These are phyloP conservation scores for Chaetomium globosum DNA, from an alignment of 2,329 filamentous ascomycete species.

Conservation along the genomic window DNA sequence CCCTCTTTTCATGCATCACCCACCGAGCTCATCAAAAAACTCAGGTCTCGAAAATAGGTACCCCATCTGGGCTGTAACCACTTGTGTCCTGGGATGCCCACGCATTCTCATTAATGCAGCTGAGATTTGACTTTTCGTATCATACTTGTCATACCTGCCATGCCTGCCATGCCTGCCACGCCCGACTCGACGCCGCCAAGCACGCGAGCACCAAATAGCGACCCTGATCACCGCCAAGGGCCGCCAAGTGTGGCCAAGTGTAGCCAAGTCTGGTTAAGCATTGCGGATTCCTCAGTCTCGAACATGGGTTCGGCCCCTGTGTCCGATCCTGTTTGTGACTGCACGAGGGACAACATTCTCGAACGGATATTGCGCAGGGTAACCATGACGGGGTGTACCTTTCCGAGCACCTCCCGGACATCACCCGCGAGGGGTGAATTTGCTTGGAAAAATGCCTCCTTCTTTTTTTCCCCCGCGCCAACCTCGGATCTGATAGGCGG, in stretches of 20 bases:
- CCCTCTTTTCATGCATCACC: too few relatives aligned
- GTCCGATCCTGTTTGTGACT: too few relatives aligned
- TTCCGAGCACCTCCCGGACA: neutral
- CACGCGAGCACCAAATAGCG: neutral
- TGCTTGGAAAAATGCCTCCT: neutral
- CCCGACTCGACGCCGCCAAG: neutral
- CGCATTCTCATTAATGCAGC: too few relatives aligned
- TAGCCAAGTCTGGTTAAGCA: constrained; percentile 30
- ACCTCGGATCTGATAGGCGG: constrained; percentile 17
- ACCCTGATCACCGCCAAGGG: constrained; percentile 15
- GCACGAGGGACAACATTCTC: neutral
- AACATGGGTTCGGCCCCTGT: too few relatives aligned
- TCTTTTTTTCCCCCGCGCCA: neutral
- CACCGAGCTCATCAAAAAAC: too few relatives aligned
- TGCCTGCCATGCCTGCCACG: too few relatives aligned
- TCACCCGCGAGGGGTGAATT: neutral
- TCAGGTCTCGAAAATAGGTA: too few relatives aligned
- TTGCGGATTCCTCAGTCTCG: constrained; percentile 11
- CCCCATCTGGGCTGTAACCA: too few relatives aligned
- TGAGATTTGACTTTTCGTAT: too few relatives aligned
- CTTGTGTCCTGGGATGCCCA: too few relatives aligned
- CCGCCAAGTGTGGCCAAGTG: constrained; percentile 23
- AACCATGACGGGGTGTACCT: neutral
- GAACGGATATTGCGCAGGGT: neutral
- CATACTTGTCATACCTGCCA: too few relatives aligned